Conservation (phyloP, 2,329 filamentous ascomycete genomes). For the Arthrobotrys pseudoclavata region DNA sequence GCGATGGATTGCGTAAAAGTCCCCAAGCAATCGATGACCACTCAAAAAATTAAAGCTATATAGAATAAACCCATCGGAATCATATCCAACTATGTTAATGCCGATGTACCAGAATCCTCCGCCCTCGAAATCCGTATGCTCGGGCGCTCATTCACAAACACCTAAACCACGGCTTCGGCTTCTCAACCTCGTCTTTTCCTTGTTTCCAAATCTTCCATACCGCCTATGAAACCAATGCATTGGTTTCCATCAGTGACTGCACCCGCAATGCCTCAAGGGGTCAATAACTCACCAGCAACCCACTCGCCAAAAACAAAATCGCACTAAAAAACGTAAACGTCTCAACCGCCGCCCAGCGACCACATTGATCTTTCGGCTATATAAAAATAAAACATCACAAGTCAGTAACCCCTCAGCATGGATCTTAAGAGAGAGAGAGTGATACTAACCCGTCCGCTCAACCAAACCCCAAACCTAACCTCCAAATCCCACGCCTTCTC, state of each 20-base stretch:
- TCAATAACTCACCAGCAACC: constrained; percentile 39
- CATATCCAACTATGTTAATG: too few relatives aligned
- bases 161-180: constrained; percentile 54
- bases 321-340: constrained; percentile 55
- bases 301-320: constrained; percentile 45
- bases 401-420: not conserved
- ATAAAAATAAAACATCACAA: not conserved
- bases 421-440: not conserved
- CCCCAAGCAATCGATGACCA: too few relatives aligned
- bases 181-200: constrained; percentile 37
- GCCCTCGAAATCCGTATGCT: too few relatives aligned
- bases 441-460: constrained; percentile 49
- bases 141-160: too few relatives aligned
- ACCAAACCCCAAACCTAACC: constrained; percentile 44
- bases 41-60: too few relatives aligned
- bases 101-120: too few relatives aligned
- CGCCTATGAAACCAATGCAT: constrained; percentile 11
- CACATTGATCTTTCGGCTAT: constrained; percentile 56
- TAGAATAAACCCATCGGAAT: too few relatives aligned
- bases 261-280: not conserved
- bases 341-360: constrained; percentile 53
- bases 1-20: too few relatives aligned
- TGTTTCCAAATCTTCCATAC: constrained; percentile 57
- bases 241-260: not conserved
- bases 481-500: constrained; percentile 51